phyloP scores from a whole-genome alignment of 352 stramenopile genomes.

The Globisporangium nagaii region DNA sequence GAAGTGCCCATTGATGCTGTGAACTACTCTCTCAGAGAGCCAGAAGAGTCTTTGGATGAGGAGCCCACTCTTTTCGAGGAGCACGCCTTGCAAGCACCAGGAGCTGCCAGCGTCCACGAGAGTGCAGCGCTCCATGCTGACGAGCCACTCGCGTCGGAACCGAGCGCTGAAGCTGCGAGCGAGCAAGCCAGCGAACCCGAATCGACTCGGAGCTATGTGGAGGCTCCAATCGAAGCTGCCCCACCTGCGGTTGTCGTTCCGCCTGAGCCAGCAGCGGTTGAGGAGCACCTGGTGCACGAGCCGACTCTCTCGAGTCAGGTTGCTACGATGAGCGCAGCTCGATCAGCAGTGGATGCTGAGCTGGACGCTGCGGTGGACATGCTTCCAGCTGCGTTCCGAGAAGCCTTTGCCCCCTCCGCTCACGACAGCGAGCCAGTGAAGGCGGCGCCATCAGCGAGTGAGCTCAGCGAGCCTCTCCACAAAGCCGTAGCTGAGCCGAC shows the following conservation, averaged over 20 bases:
- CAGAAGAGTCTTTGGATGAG: background rate
- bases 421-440: background rate
- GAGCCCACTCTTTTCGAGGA: background rate
- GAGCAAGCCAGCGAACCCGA: background rate
- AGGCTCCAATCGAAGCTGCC: background rate
- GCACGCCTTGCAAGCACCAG: background rate
- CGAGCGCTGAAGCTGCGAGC: background rate
- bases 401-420: constrained; percentile 7
- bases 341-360: background rate
- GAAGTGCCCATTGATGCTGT: background rate
- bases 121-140: background rate
- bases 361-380: background rate
- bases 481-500: background rate
- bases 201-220: background rate
- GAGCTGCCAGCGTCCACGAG: background rate
- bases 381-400: constrained; percentile 3
- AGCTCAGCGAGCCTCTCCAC: background rate
- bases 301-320: too few relatives aligned
- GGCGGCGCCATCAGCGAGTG: background rate
- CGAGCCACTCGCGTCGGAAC: background rate
- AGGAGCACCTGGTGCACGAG: background rate
- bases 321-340: too few relatives aligned
- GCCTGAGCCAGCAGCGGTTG: background rate
- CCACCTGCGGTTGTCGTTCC: background rate
- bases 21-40: background rate